Base-by-base conservation (phyloP, 1,284 basidiomycete species). In the Ganoderma boninense region DNA sequence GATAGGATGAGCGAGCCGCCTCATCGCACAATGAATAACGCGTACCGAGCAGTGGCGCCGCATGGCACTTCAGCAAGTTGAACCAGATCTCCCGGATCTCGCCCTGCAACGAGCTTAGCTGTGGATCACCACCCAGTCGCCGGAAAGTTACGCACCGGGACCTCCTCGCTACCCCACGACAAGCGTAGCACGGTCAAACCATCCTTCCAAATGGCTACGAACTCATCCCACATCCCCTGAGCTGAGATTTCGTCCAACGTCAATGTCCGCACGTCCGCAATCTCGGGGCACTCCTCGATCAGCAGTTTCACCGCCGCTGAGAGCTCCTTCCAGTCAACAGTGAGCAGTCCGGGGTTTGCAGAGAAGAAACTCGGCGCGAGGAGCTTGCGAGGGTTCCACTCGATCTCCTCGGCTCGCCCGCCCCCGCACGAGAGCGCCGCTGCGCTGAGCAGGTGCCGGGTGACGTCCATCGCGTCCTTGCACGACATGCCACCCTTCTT, bases 161-260 rank as follows among this genome's bases (percentile, higher is more conserved):
- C 76, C 35, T 70, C 73, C 26, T 78, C 74, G 11, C 70, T 77
- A 14, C 83, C 79, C 59, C 81, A 81, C 66, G 79, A 74, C 68
- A 87, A 79, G 72, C 84, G 81, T 57, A 89, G 76, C 72, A 78
- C 82, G 35, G 79, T 78, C 38, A 90, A 71, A 2, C 84, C 84
- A 46, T 83, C 84, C 71, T 81, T 87, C 92, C 91, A 94, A 4
- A 89, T 79, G 13, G 82, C 81, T 44, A 91, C 77, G 49, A 92
- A 71, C 5, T 84, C 84, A 2, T 85, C 79, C 76, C 90, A 88
- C 20, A 91, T 83, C 82, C 86, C 88, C 8, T 83, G 80, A 66
- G 80, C 80, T n/a, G 83, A 78, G 43, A 93, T 77, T 75, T 93
- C 91, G 20, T 89, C 87, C 59, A 81, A 79, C 8, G 84, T 87